Base-by-base conservation (phyloP, 163 green algal species). In the Scenedesmus sp. region DNA sequence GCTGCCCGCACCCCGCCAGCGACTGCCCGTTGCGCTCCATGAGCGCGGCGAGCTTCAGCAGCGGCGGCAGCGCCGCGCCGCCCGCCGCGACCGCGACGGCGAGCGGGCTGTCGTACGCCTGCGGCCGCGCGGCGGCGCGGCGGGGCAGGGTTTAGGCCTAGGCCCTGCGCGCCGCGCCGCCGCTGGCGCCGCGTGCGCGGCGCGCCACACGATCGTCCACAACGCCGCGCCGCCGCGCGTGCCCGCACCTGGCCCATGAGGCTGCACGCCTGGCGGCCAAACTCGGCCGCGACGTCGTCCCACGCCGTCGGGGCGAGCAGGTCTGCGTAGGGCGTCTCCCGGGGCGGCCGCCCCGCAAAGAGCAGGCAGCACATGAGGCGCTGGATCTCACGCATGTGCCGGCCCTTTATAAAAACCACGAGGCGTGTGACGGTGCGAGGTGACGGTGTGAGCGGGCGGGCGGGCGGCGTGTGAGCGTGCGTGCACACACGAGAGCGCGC, bases 311-410 rank as follows among this genome's bases (percentile, higher is more conserved):
- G 62, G 1, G 79, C 75, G 56, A 89, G 71, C 42, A 97, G 84
- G 60, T 83, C 71, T 11, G 67, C 75, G 33, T 93, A 94, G 0
- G 80, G 83, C 17, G 44, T 70, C 6, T 77, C 65, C 28, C 13
- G 22, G 20, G 66, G 64, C 29, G 84, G 72, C 15, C 86, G 72
- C 36, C 57, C 78, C 0, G 78, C 64, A 70, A 88, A 98, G 47
- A 96, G 83, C 63, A 98, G 80, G 85, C 85, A 92, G 45, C 93
- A 95, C 92, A 98, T 98, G 51, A 98, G 87, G 17, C 86, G 87
- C 83, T 96, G 88, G 36, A 98, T 96, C 14, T 94, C 84, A 6
- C 63, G 36, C 83, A 97, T 85, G 75, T 97, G 87, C 2, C 53
- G 83, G 24, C 33, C 26, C 74, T 81, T n/a, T n/a, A n/a, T n/a